Conservation (phyloP, 2,329 filamentous ascomycete genomes). For the Beauveria medogensis region DNA sequence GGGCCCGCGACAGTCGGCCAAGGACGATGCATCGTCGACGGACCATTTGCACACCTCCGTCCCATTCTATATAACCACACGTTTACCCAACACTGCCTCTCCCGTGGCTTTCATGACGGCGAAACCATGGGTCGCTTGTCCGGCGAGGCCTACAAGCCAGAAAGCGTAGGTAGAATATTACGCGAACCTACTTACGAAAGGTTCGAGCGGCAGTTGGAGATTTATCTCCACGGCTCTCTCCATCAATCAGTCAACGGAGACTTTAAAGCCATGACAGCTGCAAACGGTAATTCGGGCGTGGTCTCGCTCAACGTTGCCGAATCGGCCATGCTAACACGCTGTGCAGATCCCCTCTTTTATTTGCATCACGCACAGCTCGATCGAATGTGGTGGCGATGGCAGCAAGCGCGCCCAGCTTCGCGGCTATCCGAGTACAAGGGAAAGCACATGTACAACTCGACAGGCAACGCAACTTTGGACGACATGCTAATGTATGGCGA, state of each 20-base stretch:
- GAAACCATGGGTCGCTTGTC: background rate
- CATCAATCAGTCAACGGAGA: constrained; percentile 12
- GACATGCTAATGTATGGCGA: constrained; percentile 7
- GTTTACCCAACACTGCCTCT: constrained; percentile 8
- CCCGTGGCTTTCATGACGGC: constrained; percentile 10
- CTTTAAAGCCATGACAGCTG: constrained; percentile 12
- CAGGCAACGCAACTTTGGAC: background rate
- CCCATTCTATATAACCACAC: constrained; percentile 14
- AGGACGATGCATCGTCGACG: constrained; percentile 12
- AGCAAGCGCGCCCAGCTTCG: background rate
- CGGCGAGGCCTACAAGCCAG: constrained; percentile 5
- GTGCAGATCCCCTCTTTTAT: constrained; percentile 11
- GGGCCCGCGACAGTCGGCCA: constrained; percentile 9
- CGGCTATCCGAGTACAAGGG: constrained; percentile 4
- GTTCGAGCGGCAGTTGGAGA: constrained; percentile 8
- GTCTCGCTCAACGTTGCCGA: background rate
- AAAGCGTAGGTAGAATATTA: constrained; percentile 1
- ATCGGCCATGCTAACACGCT: background rate
- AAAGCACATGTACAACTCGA: constrained; percentile 11
- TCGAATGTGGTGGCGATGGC: constrained; percentile 13
- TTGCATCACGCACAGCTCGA: constrained; percentile 12
- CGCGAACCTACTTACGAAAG: background rate
- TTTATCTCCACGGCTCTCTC: constrained; percentile 8
- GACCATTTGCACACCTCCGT: constrained; percentile 13
- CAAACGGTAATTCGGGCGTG: constrained; percentile 6